These are phyloP conservation scores for Rhodotorula sphaerocarpa DNA, from an alignment of 768 basidiomycete genomes.

Conservation along the genomic window DNA sequence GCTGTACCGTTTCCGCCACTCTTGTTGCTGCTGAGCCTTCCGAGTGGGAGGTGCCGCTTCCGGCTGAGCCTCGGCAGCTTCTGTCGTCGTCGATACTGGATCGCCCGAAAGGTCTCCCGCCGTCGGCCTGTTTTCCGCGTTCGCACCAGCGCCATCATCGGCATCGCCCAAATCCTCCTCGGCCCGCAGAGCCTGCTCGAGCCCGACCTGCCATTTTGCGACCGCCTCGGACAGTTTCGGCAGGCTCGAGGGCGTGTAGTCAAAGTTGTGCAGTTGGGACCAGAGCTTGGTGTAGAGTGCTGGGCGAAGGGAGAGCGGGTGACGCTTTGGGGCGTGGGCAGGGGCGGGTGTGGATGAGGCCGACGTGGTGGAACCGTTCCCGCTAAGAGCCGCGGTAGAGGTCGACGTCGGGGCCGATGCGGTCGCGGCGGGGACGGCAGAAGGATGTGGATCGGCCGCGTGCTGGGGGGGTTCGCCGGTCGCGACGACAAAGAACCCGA, in stretches of 20 bases:
- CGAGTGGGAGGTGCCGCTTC: too few species aligned
- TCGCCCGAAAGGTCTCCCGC: too few species aligned
- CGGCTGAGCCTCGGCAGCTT: too few species aligned
- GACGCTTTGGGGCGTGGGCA: neutral
- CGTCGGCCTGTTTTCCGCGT: neutral
- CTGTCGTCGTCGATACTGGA: too few species aligned
- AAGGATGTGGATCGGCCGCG: neutral
- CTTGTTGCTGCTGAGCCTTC: neutral
- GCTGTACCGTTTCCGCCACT: neutral
- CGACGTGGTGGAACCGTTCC: neutral
- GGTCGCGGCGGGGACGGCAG: neutral
- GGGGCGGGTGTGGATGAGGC: neutral
- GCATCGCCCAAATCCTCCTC: neutral
- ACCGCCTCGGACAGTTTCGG: neutral
- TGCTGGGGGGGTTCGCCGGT: constrained; percentile 31
- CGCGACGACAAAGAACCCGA: constrained; percentile 77
- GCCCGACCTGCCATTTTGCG: constrained; percentile 8
- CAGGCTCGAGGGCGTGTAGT: constrained; percentile 23
- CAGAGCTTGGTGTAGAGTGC: constrained; percentile 34
- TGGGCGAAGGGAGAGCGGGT: constrained; percentile 17
- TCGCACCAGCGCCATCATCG: too few species aligned
- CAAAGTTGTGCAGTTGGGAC: constrained; percentile 37
- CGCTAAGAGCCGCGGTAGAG: neutral
- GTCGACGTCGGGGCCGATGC: neutral
- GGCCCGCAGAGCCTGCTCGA: neutral